Evolutionary conservation across 2,329 filamentous ascomycete genomes (phyloP).

Genomic region (Tolypocladium pustulatum): DNA sequence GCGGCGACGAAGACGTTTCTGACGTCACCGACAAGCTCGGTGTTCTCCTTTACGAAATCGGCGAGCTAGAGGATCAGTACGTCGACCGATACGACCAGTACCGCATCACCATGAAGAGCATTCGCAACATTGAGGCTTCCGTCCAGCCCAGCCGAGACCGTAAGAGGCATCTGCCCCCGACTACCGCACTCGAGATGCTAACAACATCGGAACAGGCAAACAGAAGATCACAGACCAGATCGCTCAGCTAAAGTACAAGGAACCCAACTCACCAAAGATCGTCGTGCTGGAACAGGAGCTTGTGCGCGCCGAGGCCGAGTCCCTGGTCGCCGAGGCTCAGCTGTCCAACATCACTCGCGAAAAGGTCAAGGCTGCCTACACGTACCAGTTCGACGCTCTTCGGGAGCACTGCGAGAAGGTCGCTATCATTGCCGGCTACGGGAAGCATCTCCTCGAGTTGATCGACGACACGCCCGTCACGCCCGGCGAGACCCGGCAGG

Average conservation of each 20-base stretch:
- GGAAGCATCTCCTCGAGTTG: slow-evolving; percentile 94
- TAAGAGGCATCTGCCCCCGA: slow-evolving; percentile 33
- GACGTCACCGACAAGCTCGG: slow-evolving; percentile 98
- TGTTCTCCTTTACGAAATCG: slow-evolving; percentile 95
- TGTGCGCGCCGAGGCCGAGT: slow-evolving; percentile 95
- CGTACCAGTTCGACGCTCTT: slow-evolving; percentile 95
- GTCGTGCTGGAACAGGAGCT: slow-evolving; percentile 97
- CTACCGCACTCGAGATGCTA: not conserved
- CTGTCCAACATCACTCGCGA: slow-evolving; percentile 98
- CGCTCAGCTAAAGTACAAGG: slow-evolving; percentile 98
- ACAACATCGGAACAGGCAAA: slow-evolving; percentile 54
- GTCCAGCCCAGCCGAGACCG: slow-evolving; percentile 96
- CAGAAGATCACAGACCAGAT: slow-evolving; percentile 99
- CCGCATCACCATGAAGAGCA: slow-evolving; percentile 97
- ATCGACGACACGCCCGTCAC: slow-evolving; percentile 96
- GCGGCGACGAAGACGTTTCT: slow-evolving; percentile 92
- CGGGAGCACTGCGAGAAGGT: slow-evolving; percentile 97
- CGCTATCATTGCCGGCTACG: slow-evolving; percentile 93
- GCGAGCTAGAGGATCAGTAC: slow-evolving; percentile 95
- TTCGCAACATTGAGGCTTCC: slow-evolving; percentile 96
- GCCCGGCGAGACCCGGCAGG: slow-evolving; percentile 87
- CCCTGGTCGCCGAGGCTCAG: slow-evolving; percentile 95
- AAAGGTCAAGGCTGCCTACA: slow-evolving; percentile 97
- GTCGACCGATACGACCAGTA: slow-evolving; percentile 99
- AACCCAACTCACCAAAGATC: slow-evolving; percentile 95